Evolutionary conservation across 106 monocot genomes (phyloP), one percentile per base, ranked within the genome.

Genomic region (Phalaenopsis equestris): DNA sequence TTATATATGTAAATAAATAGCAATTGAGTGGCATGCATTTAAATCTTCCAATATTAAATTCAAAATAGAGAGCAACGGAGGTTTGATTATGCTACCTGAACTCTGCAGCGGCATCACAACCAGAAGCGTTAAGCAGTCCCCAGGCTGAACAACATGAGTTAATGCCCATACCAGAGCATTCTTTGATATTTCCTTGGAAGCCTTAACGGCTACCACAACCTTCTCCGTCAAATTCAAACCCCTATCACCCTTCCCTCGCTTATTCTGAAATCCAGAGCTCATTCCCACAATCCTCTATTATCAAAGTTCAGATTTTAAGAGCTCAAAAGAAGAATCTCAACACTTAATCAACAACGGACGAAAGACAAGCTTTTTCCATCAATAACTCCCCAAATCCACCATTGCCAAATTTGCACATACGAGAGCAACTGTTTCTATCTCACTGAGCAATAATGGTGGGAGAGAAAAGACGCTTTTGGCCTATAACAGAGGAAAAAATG

Each of bases 131-230:
- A 95, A 84, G 43, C 90, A 87, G 72, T 87, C 91, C 8, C 95
- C 91, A 48, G 93, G 93, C 41, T 91, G 95, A 80, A 91, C 92
- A 16, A 95, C 95, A 86, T 95, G 92, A 36, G 87, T 91, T 11
- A 95, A 67, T 58, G 95, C 90, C 95, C 95, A 95, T 6, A 93
- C 83, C 16, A 95, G 77, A 16, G 89, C 95, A 8, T 89, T 82
- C 86, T 81, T 92, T n/a, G 92, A 79, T 74, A 95, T 95, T 42
- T 95, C 95, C 77, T 86, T 93, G 3, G 91, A 87, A 64, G 93
- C 95, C 79, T 88, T 93, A 9, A 93, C 91, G 24, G 95, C 95
- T 10, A 95, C 92, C 43, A 93, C 88, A 65, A 89, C 87, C 85
- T 87, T 91, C 86, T 88, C 85, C 1, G 87, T 67, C 16, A 67